These are phyloP conservation scores for Tetradesmus lagerheimii DNA, from an alignment of 139 green algal genomes.

Conservation along the genomic window DNA sequence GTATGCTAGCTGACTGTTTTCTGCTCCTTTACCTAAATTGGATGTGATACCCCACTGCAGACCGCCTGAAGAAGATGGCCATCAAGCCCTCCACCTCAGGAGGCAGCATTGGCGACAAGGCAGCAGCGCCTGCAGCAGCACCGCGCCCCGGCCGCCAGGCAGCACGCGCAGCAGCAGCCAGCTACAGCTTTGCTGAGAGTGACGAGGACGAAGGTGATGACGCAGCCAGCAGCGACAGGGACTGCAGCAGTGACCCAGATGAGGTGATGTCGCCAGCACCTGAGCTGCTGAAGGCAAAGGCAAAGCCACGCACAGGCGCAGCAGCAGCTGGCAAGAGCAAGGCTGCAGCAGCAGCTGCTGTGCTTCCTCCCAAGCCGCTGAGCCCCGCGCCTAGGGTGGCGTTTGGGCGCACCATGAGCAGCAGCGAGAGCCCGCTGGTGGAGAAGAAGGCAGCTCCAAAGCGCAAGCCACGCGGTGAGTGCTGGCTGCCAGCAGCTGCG, in stretches of 20 bases:
- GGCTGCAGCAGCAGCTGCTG: constrained; percentile 1
- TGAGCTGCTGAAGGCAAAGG: constrained; percentile 17
- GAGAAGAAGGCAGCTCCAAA: constrained; percentile 50
- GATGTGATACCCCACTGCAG: neutral
- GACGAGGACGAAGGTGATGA: constrained; percentile 13
- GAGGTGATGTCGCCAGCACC: constrained; percentile 48
- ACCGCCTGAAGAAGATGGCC: constrained; percentile 51
- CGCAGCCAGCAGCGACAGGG: neutral
- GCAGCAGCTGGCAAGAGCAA: neutral
- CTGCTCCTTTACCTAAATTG: neutral
- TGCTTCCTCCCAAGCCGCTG: neutral
- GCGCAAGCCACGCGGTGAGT: constrained; percentile 53
- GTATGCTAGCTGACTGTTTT: neutral
- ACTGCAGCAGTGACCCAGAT: constrained; percentile 2
- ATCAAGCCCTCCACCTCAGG: constrained; percentile 18
- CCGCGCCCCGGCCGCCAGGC: constrained; percentile 8
- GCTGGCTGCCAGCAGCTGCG: neutral
- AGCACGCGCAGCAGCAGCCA: constrained; percentile 15
- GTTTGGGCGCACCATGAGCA: constrained; percentile 38
- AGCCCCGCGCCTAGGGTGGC: constrained; percentile 18
- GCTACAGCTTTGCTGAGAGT: neutral
- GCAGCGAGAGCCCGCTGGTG: neutral
- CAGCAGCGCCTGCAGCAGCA: neutral
- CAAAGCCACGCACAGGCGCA: constrained; percentile 12
- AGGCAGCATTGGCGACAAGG: neutral